Evolutionary conservation across 495 filamentous ascomycete genomes (phyloP), one percentile per base, ranked within the genome.

Genomic region (Sphaerosporella brunnea): DNA sequence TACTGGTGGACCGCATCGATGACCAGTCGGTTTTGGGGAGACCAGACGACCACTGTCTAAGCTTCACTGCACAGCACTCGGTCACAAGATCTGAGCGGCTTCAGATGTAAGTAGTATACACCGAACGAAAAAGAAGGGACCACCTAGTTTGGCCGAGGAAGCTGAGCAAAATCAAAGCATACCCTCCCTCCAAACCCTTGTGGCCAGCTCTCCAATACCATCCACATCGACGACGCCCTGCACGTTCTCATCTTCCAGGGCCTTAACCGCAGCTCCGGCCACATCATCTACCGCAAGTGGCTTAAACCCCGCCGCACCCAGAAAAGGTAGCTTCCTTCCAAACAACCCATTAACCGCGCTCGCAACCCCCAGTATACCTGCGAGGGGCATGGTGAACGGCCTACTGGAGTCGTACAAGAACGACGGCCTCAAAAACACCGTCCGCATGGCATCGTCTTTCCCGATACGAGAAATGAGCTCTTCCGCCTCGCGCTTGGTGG

Each of bases 401-500:
- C 90, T 73, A 45, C 76, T 82, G 43, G 69, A 74, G 59, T 97
- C 90, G 59, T 84, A 97, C 65, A 97, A 68, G 61, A 96, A 84
- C 3, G 75, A 75, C n/a, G 92, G 74, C 11, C 88, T 73, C 43
- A 93, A 66, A 60, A 93, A 94, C 28, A 96, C 67, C 35, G 68
- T 72, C 16, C 90, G 74, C 72, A 95, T 75, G 23, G 67, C 62
- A 0, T 82, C 77, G 48, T 92, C 81, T 38, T 70, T 69, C 16
- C 49, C 56, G 10, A 61, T 40, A 11, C 72, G 67, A 23, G 76
- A 66, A 53, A 97, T 88, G 7, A 75, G 72, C 26, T 69, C 71
- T 67, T 97, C 90, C 13, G 90, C 90, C 59, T 93, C 84, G 39
- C 90, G 66, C 63, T 97, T 97, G 15, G 88, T 94, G 21, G 70